phyloP scores from a whole-genome alignment of 345 rosid genomes.

The Syzygium oleosum region DNA sequence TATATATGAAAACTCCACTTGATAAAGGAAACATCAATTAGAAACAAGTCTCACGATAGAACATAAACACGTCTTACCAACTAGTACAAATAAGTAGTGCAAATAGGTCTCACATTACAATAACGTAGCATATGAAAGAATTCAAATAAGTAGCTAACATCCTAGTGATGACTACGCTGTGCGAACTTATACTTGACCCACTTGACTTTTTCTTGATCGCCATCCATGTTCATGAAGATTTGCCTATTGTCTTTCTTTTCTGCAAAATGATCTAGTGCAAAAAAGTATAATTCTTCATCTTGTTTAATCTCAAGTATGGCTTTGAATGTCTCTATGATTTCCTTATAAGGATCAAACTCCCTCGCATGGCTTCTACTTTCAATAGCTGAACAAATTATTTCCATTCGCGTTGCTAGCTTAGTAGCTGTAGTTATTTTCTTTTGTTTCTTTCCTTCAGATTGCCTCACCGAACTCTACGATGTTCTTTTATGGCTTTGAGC shows the following conservation, averaged over 20 bases:
- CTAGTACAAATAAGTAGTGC: no score
- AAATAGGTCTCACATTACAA: background rate
- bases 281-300: background rate
- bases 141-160: background rate
- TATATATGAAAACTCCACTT: background rate
- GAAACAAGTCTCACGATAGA: background rate
- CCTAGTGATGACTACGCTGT: background rate
- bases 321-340: background rate
- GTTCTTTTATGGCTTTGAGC: accelerated
- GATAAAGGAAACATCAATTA: accelerated
- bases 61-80: no score
- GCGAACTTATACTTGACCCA: background rate
- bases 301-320: accelerated
- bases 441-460: no score
- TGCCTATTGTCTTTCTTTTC: accelerated
- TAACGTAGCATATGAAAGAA: no score
- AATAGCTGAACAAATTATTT: accelerated
- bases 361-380: background rate
- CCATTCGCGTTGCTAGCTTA: no score
- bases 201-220: accelerated
- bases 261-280: background rate
- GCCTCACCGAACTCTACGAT: accelerated
- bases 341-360: no score
- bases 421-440: no score
- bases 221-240: background rate